phyloP scores from a whole-genome alignment of 495 filamentous ascomycete species.

The Podospora comata region DNA sequence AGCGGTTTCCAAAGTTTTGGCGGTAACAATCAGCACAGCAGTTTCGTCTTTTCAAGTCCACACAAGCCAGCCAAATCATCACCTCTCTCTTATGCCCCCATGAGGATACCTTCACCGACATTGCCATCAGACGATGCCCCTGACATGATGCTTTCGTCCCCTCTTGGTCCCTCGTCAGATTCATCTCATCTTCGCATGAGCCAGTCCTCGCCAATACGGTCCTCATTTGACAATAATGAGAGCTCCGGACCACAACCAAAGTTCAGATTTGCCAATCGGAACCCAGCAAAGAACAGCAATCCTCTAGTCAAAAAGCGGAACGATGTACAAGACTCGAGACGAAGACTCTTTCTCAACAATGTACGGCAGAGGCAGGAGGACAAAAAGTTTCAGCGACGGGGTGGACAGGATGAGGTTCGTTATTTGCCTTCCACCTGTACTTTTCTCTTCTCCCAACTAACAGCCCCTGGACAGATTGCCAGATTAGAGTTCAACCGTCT shows the following conservation, averaged over 20 bases:
- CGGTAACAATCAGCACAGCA: constrained; percentile 11
- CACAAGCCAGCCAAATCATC: constrained; percentile 19
- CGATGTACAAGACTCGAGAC: constrained; percentile 46
- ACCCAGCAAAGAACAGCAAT: constrained; percentile 24
- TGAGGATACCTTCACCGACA: background rate
- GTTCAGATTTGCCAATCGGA: constrained; percentile 23
- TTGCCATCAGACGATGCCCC: background rate
- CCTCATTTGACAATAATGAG: constrained; percentile 3
- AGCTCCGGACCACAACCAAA: constrained; percentile 3
- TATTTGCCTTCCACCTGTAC: background rate
- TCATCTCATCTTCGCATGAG: constrained; percentile 14
- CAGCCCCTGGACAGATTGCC: constrained; percentile 38
- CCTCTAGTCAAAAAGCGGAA: constrained; percentile 24
- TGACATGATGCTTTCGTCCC: constrained; percentile 5
- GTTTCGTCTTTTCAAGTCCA: background rate
- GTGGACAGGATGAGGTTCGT: constrained; percentile 73
- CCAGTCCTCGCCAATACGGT: constrained; percentile 19
- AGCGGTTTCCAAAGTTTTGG: background rate
- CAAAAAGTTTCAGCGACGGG: constrained; percentile 59
- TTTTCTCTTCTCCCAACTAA: constrained; percentile 14
- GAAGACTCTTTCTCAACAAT: constrained; percentile 70
- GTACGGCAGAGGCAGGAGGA: constrained; percentile 71
- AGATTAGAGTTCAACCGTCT: constrained; percentile 46
- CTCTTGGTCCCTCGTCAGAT: constrained; percentile 12
- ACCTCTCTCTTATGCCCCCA: constrained; percentile 16